A percentile compares a stretch with the other conserved stretches of the same genome.
Evolutionary conservation across 2,329 filamentous ascomycete genomes (phyloP).

Genomic region (Talaromyces sp.): DNA sequence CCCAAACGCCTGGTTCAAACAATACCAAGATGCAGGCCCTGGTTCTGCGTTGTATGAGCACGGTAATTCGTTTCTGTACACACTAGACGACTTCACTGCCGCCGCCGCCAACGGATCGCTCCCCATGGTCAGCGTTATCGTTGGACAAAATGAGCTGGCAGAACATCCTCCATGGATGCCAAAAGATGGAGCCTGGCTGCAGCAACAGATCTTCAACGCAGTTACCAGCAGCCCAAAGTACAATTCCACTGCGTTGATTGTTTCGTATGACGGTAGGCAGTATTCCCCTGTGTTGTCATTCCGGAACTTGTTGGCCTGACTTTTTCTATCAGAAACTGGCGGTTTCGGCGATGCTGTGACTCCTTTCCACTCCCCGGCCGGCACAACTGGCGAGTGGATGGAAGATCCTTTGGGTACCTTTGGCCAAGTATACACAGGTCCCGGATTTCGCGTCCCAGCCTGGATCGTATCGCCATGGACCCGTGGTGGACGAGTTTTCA

Average conservation of each 20-base stretch:
- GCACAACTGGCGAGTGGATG: conserved; percentile 51
- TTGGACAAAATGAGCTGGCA: conserved; percentile 47
- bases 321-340: conserved; percentile 42
- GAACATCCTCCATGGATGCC: conserved; percentile 53
- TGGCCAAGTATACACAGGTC: conserved; percentile 42
- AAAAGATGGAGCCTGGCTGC: conserved; percentile 52
- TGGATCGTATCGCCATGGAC: conserved; percentile 56
- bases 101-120: conserved; percentile 49
- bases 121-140: conserved; percentile 49
- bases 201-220: conserved; percentile 49
- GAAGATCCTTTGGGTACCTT: conserved; percentile 41
- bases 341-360: conserved; percentile 53
- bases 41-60: conserved; percentile 41
- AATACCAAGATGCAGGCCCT: conserved; percentile 45
- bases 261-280: conserved; percentile 36
- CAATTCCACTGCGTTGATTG: conserved; percentile 39
- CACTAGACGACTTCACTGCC: conserved; percentile 48
- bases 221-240: conserved; percentile 49
- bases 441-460: conserved; percentile 50
- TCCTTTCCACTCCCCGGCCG: conserved; percentile 47
- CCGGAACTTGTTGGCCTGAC: background rate
- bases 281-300: background rate
- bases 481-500: conserved; percentile 50
- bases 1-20: conserved; percentile 50
- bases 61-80: conserved; percentile 42